Evolutionary conservation across 192 early-diverging fungal species (phyloP).

Genomic region (Backusella tuberculispora): DNA sequence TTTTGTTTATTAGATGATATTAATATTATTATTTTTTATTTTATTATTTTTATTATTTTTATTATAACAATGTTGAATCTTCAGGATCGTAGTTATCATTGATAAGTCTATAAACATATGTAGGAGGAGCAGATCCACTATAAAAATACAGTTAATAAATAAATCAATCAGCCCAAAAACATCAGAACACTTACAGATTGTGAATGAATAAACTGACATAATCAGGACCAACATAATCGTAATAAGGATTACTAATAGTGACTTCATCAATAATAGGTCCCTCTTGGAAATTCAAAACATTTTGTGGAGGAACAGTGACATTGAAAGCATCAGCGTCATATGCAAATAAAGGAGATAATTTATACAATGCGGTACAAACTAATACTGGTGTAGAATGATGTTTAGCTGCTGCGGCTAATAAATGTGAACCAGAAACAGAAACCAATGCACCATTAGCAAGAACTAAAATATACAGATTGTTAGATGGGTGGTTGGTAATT

Average conservation of each 20-base stretch:
- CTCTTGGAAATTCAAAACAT: slow-evolving; percentile 79
- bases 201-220: slow-evolving; percentile 91
- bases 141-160: neutral
- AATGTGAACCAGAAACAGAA: slow-evolving; percentile 77
- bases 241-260: slow-evolving; percentile 83
- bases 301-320: slow-evolving; percentile 77
- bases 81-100: slow-evolving; percentile 56
- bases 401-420: slow-evolving; percentile 88
- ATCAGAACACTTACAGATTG: slow-evolving; percentile 65
- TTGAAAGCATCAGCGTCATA: slow-evolving; percentile 90
- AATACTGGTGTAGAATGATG: slow-evolving; percentile 93
- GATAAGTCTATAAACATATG: slow-evolving; percentile 54
- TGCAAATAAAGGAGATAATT: slow-evolving; percentile 86
- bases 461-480: slow-evolving; percentile 36
- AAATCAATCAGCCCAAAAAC: neutral
- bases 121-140: slow-evolving; percentile 35
- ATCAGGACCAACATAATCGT: slow-evolving; percentile 93
- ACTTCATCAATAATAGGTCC: slow-evolving; percentile 80
- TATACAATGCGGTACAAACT: slow-evolving; percentile 90
- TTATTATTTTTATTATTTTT: neutral
- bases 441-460: slow-evolving; percentile 94
- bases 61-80: slow-evolving; percentile 38
- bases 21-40: neutral
- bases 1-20: neutral
- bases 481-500: neutral